These are phyloP conservation scores for Teratosphaeria nubilosa DNA, from an alignment of 2,329 filamentous ascomycete species.

Conservation along the genomic window DNA sequence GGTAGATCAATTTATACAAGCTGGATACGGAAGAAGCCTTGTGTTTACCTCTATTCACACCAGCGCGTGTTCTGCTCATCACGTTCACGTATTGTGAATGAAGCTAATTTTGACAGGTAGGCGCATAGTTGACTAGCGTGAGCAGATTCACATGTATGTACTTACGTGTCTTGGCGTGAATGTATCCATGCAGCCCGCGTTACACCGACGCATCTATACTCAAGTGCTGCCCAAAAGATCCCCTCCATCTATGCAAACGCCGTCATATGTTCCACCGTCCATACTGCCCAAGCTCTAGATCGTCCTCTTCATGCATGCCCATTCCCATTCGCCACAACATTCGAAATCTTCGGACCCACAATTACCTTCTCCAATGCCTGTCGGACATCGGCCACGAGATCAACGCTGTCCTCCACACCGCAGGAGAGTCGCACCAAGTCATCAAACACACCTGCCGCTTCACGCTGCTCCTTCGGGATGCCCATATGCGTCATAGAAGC, in stretches of 20 bases:
- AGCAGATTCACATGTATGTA: neutral
- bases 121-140: neutral
- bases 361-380: conserved; percentile 74
- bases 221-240: no score
- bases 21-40: neutral
- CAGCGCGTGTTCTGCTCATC: neutral
- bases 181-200: neutral
- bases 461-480: conserved; percentile 80
- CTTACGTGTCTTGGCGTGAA: neutral
- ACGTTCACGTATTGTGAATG: neutral
- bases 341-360: conserved; percentile 37
- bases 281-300: neutral
- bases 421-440: conserved; percentile 90
- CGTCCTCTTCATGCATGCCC: conserved; percentile 2
- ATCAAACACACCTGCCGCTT: conserved; percentile 88
- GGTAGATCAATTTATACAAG: neutral
- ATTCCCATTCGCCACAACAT: conserved; percentile 26
- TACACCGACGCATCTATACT: neutral
- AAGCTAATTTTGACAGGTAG: neutral
- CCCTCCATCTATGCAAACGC: neutral
- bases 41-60: neutral
- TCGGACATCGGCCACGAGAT: conserved; percentile 71
- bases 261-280: neutral
- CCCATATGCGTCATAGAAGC: conserved; percentile 95
- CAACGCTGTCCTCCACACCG: conserved; percentile 81